These are phyloP conservation scores for Boletus edulis DNA, from an alignment of 768 basidiomycete species.

Conservation along the genomic window DNA sequence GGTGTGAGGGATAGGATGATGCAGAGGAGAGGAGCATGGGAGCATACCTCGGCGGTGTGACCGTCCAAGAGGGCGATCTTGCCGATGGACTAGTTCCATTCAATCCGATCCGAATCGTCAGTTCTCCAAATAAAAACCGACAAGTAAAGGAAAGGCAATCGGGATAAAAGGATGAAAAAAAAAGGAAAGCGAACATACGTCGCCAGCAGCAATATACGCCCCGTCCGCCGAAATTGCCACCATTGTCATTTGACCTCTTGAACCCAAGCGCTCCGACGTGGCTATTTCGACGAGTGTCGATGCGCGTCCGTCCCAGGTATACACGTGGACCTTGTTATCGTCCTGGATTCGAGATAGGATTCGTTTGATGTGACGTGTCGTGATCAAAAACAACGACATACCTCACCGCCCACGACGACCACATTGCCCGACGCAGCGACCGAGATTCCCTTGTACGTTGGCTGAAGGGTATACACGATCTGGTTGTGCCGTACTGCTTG, in stretches of 20 bases:
- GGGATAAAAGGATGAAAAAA: not conserved
- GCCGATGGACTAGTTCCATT: constrained; percentile 60
- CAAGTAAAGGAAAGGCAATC: not conserved
- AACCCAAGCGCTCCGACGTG: constrained; percentile 61
- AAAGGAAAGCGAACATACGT: constrained; percentile 50
- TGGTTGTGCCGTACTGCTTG: constrained; percentile 74
- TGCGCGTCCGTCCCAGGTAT: constrained; percentile 66
- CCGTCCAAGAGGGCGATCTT: constrained; percentile 79
- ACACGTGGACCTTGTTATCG: constrained; percentile 75
- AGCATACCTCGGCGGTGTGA: constrained; percentile 49
- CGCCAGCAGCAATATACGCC: constrained; percentile 72
- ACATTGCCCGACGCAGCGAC: constrained; percentile 50
- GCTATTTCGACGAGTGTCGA: constrained; percentile 47
- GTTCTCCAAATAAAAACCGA: not conserved
- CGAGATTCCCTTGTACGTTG: constrained; percentile 52
- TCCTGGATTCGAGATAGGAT: constrained; percentile 25
- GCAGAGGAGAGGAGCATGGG: not conserved
- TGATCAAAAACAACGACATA: constrained; percentile 30
- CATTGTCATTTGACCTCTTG: constrained; percentile 58
- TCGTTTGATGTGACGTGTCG: not conserved
- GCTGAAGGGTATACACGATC: constrained; percentile 53
- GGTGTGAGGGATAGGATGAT: not conserved
- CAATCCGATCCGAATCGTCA: not conserved
- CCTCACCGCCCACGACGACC: constrained; percentile 77
- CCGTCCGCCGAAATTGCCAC: constrained; percentile 83